Percentiles rank a stretch among this genome's conserved stretches.
Evolutionary conservation across 257 asterid species (phyloP).

Genomic region (Salvia splendens): DNA sequence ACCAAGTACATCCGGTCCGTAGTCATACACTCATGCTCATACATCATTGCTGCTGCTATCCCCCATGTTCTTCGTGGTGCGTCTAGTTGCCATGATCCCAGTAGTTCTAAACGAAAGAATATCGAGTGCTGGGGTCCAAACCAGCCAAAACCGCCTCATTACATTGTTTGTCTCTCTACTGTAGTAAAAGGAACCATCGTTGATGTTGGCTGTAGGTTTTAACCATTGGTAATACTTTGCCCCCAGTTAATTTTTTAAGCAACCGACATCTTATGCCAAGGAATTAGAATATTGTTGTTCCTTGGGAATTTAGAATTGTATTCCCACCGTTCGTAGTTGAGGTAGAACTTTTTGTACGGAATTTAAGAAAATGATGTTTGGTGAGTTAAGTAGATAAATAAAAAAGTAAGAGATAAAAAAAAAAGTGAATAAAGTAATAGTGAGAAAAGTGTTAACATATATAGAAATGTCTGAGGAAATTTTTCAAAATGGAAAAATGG

Average conservation of each 20-base stretch:
- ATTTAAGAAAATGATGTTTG: no score
- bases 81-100: conserved; percentile 19
- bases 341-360: no score
- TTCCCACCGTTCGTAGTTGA: no score
- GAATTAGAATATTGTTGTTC: conserved; percentile 9
- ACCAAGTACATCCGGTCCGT: neutral
- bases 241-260: conserved; percentile 1
- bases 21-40: neutral
- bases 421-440: no score
- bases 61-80: conserved; percentile 20
- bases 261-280: conserved; percentile 12
- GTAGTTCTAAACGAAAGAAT: neutral
- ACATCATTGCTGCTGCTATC: conserved; percentile 28
- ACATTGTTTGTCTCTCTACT: conserved; percentile 20
- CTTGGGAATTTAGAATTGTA: neutral
- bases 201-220: conserved; percentile 5
- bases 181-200: conserved; percentile 19
- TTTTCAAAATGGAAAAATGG: no score
- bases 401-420: no score
- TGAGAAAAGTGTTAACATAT: no score
- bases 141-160: conserved; percentile 1
- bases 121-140: neutral
- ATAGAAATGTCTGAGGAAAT: no score
- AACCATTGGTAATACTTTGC: conserved; percentile 15
- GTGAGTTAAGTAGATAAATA: no score